Evolutionary conservation across 1,139 yeast genomes (phyloP), one percentile per base, ranked within the genome.

Genomic region (Saccharomyces uvarum): DNA sequence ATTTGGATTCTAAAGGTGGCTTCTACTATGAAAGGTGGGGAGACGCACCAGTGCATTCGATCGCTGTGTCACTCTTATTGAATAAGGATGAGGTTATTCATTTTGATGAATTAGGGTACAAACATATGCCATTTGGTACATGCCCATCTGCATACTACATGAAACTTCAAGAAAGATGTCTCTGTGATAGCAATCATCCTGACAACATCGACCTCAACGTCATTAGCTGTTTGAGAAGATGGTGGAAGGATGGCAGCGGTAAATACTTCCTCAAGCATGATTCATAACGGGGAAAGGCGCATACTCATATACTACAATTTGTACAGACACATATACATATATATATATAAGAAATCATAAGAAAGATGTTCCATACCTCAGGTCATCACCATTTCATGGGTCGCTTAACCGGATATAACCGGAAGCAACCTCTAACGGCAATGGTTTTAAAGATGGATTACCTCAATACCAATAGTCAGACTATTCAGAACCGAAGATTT

Each of bases 11-110:
- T 49, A 71, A 83, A 0, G 96, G 96, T 1, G 97, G 97, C 0
- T 90, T 90, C 65, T 87, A 86, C 69, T 88, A 89, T 66, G 95
- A 86, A 70, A 75, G 99, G 60, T 93, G 98, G 99, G 99, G 99
- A 3, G 99, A 93, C 73, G 98, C 98, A 0, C 98, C 99, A 0
- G 95, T 93, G 5, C 98, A 93, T 70, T 78, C 96, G 0, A 79
- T 91, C 38, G 98, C 83, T 0, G 80, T 85, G 3, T 73, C 84
- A 1, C 69, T 91, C 41, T 72, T 93, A 52, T 75, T 89, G 54
- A 88, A 87, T 64, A 81, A 77, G 57, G 70, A 80, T 48, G 82
- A 85, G 63, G 79, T 93, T 52, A 91, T 88, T 64, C 96, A 90
- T 70, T 91, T 93, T 69, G 95, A 90, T 60, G 97, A 90, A 65